Evolutionary conservation across 1,284 basidiomycete species (phyloP).

Genomic region (Cutaneotrichosporon sp.): DNA sequence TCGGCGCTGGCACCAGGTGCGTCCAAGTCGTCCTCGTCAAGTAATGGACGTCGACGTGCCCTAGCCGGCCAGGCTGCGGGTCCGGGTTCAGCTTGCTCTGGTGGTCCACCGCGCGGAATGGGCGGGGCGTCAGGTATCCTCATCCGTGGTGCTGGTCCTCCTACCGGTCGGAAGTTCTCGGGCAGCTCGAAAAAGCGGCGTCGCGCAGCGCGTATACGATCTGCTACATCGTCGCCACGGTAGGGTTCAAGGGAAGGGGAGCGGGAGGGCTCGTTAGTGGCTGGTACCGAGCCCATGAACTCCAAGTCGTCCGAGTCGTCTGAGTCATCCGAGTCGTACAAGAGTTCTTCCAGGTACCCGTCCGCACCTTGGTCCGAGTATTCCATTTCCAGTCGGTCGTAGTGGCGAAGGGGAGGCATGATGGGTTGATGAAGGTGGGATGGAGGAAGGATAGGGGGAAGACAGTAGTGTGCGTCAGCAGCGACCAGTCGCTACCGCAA

Average conservation of each 20-base stretch:
- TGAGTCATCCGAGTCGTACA: neutral
- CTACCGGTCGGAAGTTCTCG: neutral
- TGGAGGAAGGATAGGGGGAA: neutral
- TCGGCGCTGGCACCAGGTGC: neutral
- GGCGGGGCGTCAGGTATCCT: neutral
- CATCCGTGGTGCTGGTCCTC: neutral
- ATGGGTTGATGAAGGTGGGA: neutral
- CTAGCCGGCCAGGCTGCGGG: neutral
- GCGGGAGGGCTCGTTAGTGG: neutral
- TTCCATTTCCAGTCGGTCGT: neutral
- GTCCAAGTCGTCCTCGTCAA: neutral
- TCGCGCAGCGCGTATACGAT: neutral
- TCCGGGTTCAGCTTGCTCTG: neutral
- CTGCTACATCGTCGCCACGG: neutral
- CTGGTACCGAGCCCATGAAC: neutral
- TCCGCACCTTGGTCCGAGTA: constrained; percentile 1
- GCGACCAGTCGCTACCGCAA: no score
- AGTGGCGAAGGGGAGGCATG: neutral
- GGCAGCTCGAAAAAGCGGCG: neutral
- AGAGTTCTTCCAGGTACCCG: neutral
- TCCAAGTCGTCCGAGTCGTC: neutral
- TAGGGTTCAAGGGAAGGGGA: neutral
- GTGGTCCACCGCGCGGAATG: neutral
- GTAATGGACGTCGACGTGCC: neutral
- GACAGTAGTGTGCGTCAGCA: neutral